phyloP scores from a whole-genome alignment of 1,284 basidiomycete genomes.

The Ganoderma boninense region DNA sequence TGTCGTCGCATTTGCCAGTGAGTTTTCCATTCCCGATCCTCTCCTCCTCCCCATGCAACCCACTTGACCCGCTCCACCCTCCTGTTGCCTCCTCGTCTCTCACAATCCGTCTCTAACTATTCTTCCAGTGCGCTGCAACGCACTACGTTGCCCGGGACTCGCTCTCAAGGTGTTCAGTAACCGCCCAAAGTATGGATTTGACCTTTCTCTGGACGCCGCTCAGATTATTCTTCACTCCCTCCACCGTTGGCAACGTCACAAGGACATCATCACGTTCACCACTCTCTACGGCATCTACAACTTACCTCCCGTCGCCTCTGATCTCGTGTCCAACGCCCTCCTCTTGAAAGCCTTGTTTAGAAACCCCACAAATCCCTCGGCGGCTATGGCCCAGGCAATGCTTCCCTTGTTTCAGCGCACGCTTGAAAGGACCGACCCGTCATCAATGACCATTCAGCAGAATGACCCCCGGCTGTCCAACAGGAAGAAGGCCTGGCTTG shows the following conservation, averaged over 20 bases:
- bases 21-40: constrained; percentile 38
- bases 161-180: constrained; percentile 69
- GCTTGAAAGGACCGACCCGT: constrained; percentile 39
- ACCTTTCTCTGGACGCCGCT: constrained; percentile 59
- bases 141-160: constrained; percentile 60
- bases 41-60: not conserved
- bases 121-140: constrained; percentile 62
- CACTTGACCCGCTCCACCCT: not conserved
- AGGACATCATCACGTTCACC: constrained; percentile 54
- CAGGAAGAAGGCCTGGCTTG: constrained; percentile 42
- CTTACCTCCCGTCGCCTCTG: constrained; percentile 58
- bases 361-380: constrained; percentile 39
- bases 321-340: constrained; percentile 66
- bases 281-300: constrained; percentile 61
- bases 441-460: constrained; percentile 38
- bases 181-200: constrained; percentile 65
- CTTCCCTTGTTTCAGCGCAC: constrained; percentile 50
- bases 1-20: constrained; percentile 57
- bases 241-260: constrained; percentile 53
- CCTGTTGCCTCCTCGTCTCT: not conserved
- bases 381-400: constrained; percentile 53
- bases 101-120: not conserved
- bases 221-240: constrained; percentile 56
- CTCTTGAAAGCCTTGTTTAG: constrained; percentile 52
- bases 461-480: constrained; percentile 35